phyloP scores from a whole-genome alignment of 768 basidiomycete genomes.

The Russula olivacea region DNA sequence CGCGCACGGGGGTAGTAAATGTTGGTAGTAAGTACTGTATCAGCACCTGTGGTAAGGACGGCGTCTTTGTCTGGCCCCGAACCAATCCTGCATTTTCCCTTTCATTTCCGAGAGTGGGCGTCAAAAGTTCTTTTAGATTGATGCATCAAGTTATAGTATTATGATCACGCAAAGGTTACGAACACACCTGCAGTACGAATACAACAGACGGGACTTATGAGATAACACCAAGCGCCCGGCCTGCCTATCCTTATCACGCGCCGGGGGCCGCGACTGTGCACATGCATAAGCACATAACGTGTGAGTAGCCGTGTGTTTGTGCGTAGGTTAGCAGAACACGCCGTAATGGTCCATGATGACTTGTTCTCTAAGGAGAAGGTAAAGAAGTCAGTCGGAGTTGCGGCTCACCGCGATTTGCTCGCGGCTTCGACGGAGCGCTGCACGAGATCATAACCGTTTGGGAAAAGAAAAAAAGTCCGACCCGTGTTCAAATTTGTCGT shows the following conservation, averaged over 20 bases:
- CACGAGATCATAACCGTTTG: not conserved
- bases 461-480: not conserved
- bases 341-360: not conserved
- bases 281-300: not conserved
- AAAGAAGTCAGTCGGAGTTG: not conserved
- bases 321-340: not conserved
- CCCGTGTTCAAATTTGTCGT: not conserved
- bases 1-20: too few species aligned
- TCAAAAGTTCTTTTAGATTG: not conserved
- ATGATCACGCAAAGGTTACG: too few species aligned
- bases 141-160: not conserved
- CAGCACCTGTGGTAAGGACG: not conserved
- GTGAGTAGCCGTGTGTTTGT: not conserved
- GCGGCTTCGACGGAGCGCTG: not conserved
- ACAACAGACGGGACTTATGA: not conserved
- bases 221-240: not conserved
- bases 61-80: not conserved
- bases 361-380: not conserved
- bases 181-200: not conserved
- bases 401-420: not conserved
- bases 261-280: not conserved
- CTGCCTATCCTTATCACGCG: not conserved
- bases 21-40: too few species aligned
- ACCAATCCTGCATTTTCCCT: not conserved
- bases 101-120: constrained; percentile 1